Evolutionary conservation across 306 rosid species (phyloP), one percentile per base, ranked within the genome.

Genomic region (Rosa multiflora): DNA sequence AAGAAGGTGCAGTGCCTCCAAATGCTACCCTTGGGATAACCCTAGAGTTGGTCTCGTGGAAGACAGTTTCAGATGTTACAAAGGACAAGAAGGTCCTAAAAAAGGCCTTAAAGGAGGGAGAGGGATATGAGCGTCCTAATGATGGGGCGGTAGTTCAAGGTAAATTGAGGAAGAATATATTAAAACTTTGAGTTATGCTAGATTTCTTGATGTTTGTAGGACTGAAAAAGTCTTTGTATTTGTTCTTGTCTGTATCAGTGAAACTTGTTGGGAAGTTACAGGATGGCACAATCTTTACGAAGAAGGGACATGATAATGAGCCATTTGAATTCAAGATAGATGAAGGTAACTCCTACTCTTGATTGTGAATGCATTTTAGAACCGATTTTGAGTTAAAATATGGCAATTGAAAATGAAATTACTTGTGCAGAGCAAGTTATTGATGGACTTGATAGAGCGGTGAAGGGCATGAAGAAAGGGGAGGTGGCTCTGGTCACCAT

Each of bases 361-460:
- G 32, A 61, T 35, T 3, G 39, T 17, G 21, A 58, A 29, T 39
- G 42, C 10, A 39, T 14, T 32, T 29, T 2, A 2, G 14, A 14
- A 71, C 40, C 4, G 12, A 7, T 10, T 47, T 70, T 17, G 8
- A 81, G 21, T 59, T 68, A 7, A 49, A 2, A 40, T 2, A 0
- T 14, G n/a, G 2, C 3, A 6, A 2, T 43, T 61, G 20, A 46
- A 70, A 39, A 37, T 3, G 53, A 10, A 32, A 40, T 70, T 64
- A 35, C 67, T 52, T 76, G 77, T 37, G 49, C 84, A 94, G 98
- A 92, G 75, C 93, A 90, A 92, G 98, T 89, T 42, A 84, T 90
- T 78, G 97, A 94, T 69, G 98, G 98, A 73, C 92, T 92, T 10
- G 98, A 94, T 78, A 86, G 86, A 86, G 97, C 93, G 73, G 92